A percentile compares a stretch with the other conserved stretches of the same genome.
These are phyloP conservation scores for Micractinium conductrix DNA, from an alignment of 139 green algal species.

Conservation along the genomic window DNA sequence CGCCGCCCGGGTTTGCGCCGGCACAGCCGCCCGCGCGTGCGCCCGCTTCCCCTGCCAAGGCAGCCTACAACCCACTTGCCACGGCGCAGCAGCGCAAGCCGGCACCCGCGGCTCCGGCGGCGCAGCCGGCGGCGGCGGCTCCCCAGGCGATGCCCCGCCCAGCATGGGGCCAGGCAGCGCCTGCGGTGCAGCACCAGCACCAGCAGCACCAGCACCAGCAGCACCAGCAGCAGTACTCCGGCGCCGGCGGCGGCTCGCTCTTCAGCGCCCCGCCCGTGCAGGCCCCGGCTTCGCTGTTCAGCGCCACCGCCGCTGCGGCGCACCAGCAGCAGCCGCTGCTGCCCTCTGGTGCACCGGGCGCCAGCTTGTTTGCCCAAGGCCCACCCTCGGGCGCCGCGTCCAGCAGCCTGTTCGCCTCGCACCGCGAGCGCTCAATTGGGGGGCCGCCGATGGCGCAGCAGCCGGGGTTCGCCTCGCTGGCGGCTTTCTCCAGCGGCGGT, in stretches of 20 bases:
- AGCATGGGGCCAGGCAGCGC: constrained; percentile 3
- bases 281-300: neutral
- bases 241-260: neutral
- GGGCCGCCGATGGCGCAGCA: constrained; percentile 9
- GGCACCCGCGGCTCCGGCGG: neutral
- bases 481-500: constrained; percentile 1
- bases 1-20: neutral
- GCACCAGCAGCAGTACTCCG: neutral
- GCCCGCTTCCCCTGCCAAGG: neutral
- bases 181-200: neutral
- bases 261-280: neutral
- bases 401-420: neutral
- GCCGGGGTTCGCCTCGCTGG: constrained; percentile 19
- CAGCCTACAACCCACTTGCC: constrained; percentile 5
- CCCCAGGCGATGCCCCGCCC: constrained; percentile 3
- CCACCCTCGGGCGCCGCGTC: too few species aligned
- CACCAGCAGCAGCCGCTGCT: neutral
- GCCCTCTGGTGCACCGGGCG: neutral
- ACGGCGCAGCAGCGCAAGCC: neutral
- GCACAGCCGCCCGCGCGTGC: neutral
- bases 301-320: neutral
- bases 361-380: neutral
- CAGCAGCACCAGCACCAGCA: constrained; percentile 3
- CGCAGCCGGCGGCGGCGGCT: neutral
- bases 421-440: neutral